Conservation (phyloP, 75 land plant genomes). For the Selaginella tamariscina region DNA sequence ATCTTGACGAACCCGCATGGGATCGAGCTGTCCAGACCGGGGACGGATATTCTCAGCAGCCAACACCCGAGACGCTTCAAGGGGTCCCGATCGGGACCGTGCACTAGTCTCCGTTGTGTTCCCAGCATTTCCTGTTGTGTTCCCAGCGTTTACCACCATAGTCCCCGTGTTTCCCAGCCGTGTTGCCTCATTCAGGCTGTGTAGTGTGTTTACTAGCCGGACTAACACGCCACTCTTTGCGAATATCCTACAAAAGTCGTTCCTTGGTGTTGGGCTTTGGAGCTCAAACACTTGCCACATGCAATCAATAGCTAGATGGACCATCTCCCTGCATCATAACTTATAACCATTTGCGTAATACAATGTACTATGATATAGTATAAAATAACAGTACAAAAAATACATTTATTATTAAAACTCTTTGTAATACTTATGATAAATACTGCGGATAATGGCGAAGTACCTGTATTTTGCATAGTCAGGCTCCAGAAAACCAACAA, state of each 20-base stretch:
- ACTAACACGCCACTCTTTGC: slow-evolving; percentile 88
- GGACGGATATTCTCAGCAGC: slow-evolving; percentile 29
- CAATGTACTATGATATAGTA: too few relatives aligned
- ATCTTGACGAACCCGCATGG: slow-evolving; percentile 27
- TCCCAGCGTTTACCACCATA: slow-evolving; percentile 34
- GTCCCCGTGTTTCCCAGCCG: slow-evolving; percentile 52
- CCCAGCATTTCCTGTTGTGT: slow-evolving; percentile 17
- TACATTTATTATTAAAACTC: too few relatives aligned
- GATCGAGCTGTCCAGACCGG: slow-evolving; percentile 45
- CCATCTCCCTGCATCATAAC: slow-evolving; percentile 97
- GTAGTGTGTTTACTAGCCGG: slow-evolving; percentile 83
- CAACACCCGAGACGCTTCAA: slow-evolving; percentile 35
- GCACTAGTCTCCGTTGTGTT: slow-evolving; percentile 25
- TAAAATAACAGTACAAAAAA: too few relatives aligned
- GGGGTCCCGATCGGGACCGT: slow-evolving; percentile 61
- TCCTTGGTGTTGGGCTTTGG: slow-evolving; percentile 62
- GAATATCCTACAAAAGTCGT: slow-evolving; percentile 89
- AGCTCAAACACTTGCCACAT: slow-evolving; percentile 99
- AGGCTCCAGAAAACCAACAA: slow-evolving; percentile 87
- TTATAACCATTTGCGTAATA: too few relatives aligned
- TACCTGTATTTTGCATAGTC: slow-evolving; percentile 97
- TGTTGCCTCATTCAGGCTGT: slow-evolving; percentile 93
- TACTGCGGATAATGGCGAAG: background rate
- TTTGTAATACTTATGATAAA: background rate
- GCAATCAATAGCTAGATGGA: slow-evolving; percentile 92